phyloP scores from a whole-genome alignment of 169 alveolate genomes.

The Babesia caballi region DNA sequence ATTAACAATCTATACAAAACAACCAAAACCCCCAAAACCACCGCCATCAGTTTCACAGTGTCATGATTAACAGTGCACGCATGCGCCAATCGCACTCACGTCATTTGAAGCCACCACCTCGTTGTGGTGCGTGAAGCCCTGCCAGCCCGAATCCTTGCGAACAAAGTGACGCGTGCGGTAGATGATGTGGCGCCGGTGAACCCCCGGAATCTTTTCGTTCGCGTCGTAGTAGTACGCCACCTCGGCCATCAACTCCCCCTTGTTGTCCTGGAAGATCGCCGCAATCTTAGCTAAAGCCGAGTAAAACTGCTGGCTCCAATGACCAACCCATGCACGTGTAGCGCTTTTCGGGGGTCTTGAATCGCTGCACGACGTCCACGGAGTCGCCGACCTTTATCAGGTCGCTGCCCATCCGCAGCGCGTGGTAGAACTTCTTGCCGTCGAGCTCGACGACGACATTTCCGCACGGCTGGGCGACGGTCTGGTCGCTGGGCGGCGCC shows the following conservation, averaged over 20 bases:
- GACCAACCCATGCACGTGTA: conserved; percentile 40
- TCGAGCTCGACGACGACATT: conserved; percentile 39
- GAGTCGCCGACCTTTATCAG: conserved; percentile 50
- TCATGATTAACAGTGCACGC: too few relatives aligned
- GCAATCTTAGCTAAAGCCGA: conserved; percentile 44
- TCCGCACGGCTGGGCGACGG: conserved; percentile 22
- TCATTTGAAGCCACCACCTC: conserved; percentile 62
- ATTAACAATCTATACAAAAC: background rate
- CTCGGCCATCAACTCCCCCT: conserved; percentile 50
- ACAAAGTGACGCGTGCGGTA: background rate
- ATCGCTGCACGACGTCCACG: conserved; percentile 42
- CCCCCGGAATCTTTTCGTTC: conserved; percentile 39
- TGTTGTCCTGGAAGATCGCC: conserved; percentile 45
- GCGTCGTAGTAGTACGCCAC: conserved; percentile 59
- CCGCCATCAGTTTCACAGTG: too few relatives aligned
- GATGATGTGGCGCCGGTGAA: background rate
- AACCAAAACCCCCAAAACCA: background rate
- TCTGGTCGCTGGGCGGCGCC: background rate
- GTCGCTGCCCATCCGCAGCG: conserved; percentile 23
- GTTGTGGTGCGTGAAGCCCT: conserved; percentile 53
- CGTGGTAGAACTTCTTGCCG: conserved; percentile 58
- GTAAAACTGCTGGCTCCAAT: background rate
- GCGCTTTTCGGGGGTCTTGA: background rate
- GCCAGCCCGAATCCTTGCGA: conserved; percentile 25
- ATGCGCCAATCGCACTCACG: conserved; percentile 7